Evolutionary conservation across 192 early-diverging fungal genomes (phyloP).

Genomic region (Paraglomus brasilianum): DNA sequence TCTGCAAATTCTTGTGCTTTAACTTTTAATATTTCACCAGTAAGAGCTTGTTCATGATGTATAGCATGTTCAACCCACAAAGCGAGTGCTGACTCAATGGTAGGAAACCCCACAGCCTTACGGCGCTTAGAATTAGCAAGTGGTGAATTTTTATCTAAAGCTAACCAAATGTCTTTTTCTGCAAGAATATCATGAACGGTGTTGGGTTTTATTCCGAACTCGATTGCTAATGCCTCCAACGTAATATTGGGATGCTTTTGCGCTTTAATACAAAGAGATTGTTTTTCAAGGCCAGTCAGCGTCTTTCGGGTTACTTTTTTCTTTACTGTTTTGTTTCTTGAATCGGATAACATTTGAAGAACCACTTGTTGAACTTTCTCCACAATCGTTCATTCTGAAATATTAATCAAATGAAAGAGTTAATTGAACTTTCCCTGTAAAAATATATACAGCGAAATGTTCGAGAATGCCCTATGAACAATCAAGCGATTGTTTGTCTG

Average conservation of each 20-base stretch:
- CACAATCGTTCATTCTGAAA: too few relatives aligned
- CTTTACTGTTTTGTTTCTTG: too few relatives aligned
- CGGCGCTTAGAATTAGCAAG: not conserved
- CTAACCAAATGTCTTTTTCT: not conserved
- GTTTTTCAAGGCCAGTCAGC: too few relatives aligned
- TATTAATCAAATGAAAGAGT: too few relatives aligned
- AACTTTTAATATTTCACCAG: constrained; percentile 6
- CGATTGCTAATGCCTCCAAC: not conserved
- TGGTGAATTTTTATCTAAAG: not conserved
- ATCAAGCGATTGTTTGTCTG: too few relatives aligned
- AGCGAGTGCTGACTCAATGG: not conserved
- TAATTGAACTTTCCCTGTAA: too few relatives aligned
- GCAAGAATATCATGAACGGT: not conserved
- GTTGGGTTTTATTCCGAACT: not conserved
- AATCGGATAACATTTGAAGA: too few relatives aligned
- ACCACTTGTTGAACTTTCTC: too few relatives aligned
- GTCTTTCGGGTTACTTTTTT: too few relatives aligned
- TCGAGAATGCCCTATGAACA: too few relatives aligned
- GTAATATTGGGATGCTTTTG: not conserved
- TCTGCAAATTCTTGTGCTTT: constrained; percentile 12
- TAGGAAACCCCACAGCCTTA: not conserved
- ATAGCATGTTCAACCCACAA: constrained; percentile 4
- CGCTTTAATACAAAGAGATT: too few relatives aligned
- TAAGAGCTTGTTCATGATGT: not conserved
- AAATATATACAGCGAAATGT: too few relatives aligned